A percentile compares a stretch with the other conserved stretches of the same genome.
These are phyloP conservation scores for Linderniella brevidens DNA, from an alignment of 257 asterid genomes.

Conservation along the genomic window DNA sequence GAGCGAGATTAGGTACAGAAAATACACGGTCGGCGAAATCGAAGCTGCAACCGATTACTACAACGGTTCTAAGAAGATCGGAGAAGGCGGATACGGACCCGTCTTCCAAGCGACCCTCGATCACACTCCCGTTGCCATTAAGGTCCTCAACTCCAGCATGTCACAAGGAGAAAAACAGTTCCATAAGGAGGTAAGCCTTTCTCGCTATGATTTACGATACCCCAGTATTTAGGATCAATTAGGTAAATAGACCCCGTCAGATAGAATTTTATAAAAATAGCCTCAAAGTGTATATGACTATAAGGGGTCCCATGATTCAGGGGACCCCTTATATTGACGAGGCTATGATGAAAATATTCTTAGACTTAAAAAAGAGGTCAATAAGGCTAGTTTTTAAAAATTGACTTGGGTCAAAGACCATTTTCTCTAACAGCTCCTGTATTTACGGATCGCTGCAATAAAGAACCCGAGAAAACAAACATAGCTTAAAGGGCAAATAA, in stretches of 20 bases:
- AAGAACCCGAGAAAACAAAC: not conserved
- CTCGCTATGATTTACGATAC: not conserved
- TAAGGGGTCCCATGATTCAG: too few relatives aligned
- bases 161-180: slow-evolving; percentile 65
- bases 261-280: too few relatives aligned
- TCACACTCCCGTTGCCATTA: slow-evolving; percentile 72
- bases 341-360: too few relatives aligned
- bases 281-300: too few relatives aligned
- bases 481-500: not conserved
- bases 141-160: slow-evolving; percentile 45
- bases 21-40: slow-evolving; percentile 38
- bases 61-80: slow-evolving; percentile 32
- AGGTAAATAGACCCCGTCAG: too few relatives aligned
- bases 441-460: not conserved
- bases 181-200: slow-evolving; percentile 47
- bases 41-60: slow-evolving; percentile 55
- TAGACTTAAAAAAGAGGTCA: too few relatives aligned
- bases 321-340: too few relatives aligned
- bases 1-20: slow-evolving; percentile 25
- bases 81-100: slow-evolving; percentile 90
- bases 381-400: too few relatives aligned
- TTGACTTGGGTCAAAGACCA: too few relatives aligned
- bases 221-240: too few relatives aligned
- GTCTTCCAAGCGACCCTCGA: slow-evolving; percentile 51
- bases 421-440: too few relatives aligned